Conservation (phyloP, 163 green algal genomes). For the Scenedesmus sp. region DNA sequence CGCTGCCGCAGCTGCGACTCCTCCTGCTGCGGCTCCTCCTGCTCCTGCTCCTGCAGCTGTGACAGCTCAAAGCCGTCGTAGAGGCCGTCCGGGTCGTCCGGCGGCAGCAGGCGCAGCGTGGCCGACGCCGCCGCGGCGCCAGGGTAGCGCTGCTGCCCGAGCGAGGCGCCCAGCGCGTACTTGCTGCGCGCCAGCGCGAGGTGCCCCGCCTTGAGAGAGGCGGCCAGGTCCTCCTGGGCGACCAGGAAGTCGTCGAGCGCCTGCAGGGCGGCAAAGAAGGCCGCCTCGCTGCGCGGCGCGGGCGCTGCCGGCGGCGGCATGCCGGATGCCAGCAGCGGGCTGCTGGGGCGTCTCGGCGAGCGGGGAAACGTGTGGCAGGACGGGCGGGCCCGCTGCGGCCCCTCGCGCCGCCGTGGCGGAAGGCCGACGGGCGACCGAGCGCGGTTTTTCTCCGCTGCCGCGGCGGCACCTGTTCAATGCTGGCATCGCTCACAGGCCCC, state of each 20-base stretch:
- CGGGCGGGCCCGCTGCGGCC: no score
- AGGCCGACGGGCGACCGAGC: no score
- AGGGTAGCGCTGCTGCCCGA: slow-evolving; percentile 28
- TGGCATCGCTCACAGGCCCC: no score
- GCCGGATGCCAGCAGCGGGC: no score
- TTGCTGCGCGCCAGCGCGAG: neutral
- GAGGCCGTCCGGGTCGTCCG: neutral
- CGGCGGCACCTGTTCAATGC: no score
- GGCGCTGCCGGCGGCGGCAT: no score
- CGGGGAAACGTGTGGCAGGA: no score
- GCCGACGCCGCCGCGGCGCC: slow-evolving; percentile 18
- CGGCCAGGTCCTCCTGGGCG: slow-evolving; percentile 12
- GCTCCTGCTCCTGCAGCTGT: neutral
- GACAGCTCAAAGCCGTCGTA: slow-evolving; percentile 13
- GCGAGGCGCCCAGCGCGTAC: neutral
- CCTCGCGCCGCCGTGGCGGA: no score
- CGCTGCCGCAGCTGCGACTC: neutral
- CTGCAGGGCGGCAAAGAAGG: slow-evolving; percentile 28
- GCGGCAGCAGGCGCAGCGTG: neutral
- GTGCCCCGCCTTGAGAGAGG: slow-evolving; percentile 5
- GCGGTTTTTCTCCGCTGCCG: no score
- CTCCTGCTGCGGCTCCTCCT: neutral
- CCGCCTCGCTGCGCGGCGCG: no score
- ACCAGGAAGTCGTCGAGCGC: slow-evolving; percentile 27
- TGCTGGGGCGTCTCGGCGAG: no score